A percentile compares a stretch with the other conserved stretches of the same genome.
phyloP scores from a whole-genome alignment of 208 protist genomes.

The Crithidia brevicula region DNA sequence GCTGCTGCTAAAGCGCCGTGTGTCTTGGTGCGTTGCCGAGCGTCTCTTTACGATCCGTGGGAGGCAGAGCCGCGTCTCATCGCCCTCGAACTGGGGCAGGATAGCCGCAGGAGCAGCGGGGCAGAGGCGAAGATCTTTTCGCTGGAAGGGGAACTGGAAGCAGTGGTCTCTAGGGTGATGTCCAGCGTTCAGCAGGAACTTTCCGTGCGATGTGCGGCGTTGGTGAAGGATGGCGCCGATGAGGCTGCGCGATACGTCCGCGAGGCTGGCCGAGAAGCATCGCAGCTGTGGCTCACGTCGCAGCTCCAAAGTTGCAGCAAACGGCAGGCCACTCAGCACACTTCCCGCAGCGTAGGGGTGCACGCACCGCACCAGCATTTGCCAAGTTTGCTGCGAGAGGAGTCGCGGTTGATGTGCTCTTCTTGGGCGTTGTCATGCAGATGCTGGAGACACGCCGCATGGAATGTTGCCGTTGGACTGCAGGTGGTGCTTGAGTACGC shows the following conservation, averaged over 20 bases:
- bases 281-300: constrained; percentile 9
- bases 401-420: no score
- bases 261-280: neutral
- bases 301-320: neutral
- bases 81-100: neutral
- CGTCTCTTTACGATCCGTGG: constrained; percentile 28
- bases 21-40: constrained; percentile 17
- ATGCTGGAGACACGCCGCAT: neutral
- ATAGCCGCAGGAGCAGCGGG: neutral
- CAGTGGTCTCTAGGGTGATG: neutral
- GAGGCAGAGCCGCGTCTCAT: constrained; percentile 11
- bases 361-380: no score
- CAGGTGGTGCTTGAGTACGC: constrained; percentile 7
- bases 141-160: constrained; percentile 10
- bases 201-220: constrained; percentile 2
- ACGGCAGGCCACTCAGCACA: no score
- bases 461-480: neutral
- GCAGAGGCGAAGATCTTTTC: neutral
- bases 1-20: no score
- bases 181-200: constrained; percentile 5
- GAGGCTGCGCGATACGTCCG: constrained; percentile 1
- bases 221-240: neutral
- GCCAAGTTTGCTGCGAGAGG: no score
- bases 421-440: constrained; percentile 1
- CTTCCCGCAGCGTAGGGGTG: no score